These are phyloP conservation scores for Dryas integrifolia DNA, from an alignment of 331 rosid species.

Conservation along the genomic window DNA sequence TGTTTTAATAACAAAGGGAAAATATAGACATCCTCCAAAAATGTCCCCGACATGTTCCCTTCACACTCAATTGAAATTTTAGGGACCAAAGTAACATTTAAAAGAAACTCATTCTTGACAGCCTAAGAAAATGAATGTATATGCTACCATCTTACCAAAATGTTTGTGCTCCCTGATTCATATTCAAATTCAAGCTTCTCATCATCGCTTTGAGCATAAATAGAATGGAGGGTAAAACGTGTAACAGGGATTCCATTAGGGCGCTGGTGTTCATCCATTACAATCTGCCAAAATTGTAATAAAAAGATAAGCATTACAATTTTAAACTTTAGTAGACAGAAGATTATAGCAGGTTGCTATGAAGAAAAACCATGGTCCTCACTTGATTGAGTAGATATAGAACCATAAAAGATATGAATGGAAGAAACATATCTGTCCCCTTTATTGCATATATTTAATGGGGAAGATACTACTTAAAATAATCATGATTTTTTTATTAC, in stretches of 20 bases:
- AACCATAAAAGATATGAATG: no score
- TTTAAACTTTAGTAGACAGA: constrained; percentile 16
- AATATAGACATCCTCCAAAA: neutral
- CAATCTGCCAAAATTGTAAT: constrained; percentile 60
- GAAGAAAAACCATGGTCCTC: no score
- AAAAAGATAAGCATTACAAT: neutral
- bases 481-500: no score
- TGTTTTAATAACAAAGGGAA: neutral
- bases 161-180: constrained; percentile 89
- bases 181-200: constrained; percentile 98
- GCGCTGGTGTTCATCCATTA: constrained; percentile 95
- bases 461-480: no score
- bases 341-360: neutral
- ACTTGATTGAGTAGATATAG: no score
- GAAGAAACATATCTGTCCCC: no score
- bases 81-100: neutral
- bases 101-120: neutral
- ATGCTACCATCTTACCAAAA: constrained; percentile 60
- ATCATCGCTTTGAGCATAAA: constrained; percentile 84
- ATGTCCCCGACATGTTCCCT: neutral
- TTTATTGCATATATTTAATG: no score
- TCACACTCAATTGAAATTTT: neutral
- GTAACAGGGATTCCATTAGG: constrained; percentile 91
- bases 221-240: constrained; percentile 78
- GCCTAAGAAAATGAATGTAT: constrained; percentile 2